Conservation (phyloP, 1,139 yeast genomes). For the Taphrina betulina region DNA sequence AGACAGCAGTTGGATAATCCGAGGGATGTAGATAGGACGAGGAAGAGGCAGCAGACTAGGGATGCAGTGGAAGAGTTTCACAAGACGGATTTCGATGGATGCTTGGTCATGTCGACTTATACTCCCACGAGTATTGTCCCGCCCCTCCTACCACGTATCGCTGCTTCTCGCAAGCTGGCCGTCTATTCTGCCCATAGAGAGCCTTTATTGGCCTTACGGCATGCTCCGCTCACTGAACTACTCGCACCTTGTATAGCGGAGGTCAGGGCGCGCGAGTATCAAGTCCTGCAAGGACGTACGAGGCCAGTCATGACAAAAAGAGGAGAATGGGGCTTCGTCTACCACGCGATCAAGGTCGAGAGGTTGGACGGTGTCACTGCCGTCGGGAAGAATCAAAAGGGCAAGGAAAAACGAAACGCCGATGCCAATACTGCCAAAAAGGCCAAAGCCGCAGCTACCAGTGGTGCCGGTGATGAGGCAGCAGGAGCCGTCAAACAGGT, state of each 20-base stretch:
- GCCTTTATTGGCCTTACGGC: conserved; percentile 60
- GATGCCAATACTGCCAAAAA: background rate
- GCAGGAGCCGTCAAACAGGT: background rate
- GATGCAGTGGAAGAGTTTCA: conserved; percentile 55
- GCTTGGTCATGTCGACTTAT: conserved; percentile 70
- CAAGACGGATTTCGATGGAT: conserved; percentile 67
- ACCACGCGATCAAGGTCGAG: conserved; percentile 36
- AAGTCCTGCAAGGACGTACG: conserved; percentile 87
- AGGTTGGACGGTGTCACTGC: conserved; percentile 8
- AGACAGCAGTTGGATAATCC: conserved; percentile 54
- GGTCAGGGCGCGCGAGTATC: conserved; percentile 80
- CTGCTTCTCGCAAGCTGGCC: conserved; percentile 85
- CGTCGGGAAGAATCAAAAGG: conserved; percentile 14
- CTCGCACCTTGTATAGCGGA: conserved; percentile 83
- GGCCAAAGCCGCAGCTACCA: background rate
- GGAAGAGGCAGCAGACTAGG: conserved; percentile 53
- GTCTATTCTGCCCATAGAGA: conserved; percentile 82
- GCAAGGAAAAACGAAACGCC: background rate
- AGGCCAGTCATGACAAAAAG: conserved; percentile 95
- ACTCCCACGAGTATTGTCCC: conserved; percentile 67
- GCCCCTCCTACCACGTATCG: conserved; percentile 61
- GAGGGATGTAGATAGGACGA: conserved; percentile 66
- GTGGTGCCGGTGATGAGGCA: background rate
- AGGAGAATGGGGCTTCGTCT: conserved; percentile 86
- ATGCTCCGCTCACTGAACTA: conserved; percentile 60